These are phyloP conservation scores for Pseudocercospora macadamiae DNA, from an alignment of 2,329 filamentous ascomycete genomes.

Conservation along the genomic window DNA sequence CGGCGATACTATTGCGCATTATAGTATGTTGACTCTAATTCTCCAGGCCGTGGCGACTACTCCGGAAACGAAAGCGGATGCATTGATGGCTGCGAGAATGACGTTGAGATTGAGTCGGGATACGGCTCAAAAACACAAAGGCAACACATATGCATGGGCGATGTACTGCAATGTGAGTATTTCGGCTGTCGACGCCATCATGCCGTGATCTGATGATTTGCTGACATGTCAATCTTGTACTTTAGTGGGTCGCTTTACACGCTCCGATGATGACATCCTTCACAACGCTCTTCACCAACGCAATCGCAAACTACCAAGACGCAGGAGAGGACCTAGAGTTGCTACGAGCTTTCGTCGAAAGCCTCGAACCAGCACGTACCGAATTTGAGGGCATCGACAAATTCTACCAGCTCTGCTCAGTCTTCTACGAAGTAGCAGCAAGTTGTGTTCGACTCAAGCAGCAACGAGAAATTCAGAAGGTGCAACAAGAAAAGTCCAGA, in stretches of 20 bases:
- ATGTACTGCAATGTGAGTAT: conserved; percentile 5
- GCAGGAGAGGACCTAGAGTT: neutral
- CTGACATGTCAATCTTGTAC: too few relatives aligned
- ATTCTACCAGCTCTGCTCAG: conserved; percentile 1
- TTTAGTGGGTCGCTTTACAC: conserved; percentile 9
- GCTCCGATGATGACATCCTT: conserved; percentile 9
- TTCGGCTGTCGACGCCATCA: too few relatives aligned
- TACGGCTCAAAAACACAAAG: neutral
- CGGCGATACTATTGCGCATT: neutral
- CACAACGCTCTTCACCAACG: conserved; percentile 2
- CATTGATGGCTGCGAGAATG: neutral
- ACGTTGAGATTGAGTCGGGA: neutral
- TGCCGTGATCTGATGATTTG: too few relatives aligned
- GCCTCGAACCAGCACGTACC: neutral
- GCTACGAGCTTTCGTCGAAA: conserved; percentile 1
- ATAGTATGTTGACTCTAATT: neutral
- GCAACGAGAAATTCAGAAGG: neutral
- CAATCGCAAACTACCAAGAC: neutral
- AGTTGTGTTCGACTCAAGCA: conserved; percentile 1
- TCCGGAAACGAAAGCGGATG: conserved; percentile 3
- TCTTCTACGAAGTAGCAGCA: conserved; percentile 4
- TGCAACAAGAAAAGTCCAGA: neutral
- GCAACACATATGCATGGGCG: conserved; percentile 7
- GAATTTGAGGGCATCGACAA: conserved; percentile 3
- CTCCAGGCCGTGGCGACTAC: conserved; percentile 1